These are phyloP conservation scores for Trypanosoma cruzi DNA, from an alignment of 208 protist genomes.

Conservation along the genomic window DNA sequence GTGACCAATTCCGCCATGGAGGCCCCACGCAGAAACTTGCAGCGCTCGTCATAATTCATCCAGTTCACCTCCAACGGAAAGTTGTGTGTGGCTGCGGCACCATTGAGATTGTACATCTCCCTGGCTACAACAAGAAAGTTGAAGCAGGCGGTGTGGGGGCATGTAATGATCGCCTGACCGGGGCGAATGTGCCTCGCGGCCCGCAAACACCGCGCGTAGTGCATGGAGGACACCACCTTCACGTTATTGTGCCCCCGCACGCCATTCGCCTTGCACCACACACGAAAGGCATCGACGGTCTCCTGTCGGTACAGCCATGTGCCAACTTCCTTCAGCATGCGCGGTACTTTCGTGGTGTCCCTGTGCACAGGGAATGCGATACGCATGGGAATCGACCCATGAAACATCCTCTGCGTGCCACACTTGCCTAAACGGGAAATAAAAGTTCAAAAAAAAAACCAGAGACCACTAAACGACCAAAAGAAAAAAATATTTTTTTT, in stretches of 20 bases:
- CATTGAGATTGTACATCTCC: constrained; percentile 55
- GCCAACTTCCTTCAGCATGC: constrained; percentile 73
- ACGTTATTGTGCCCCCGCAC: constrained; percentile 79
- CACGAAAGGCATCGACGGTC: constrained; percentile 65
- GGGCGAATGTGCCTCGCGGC: constrained; percentile 46
- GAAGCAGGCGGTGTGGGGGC: constrained; percentile 63
- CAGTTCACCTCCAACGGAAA: constrained; percentile 87
- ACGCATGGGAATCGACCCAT: constrained; percentile 2
- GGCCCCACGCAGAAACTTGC: constrained; percentile 57
- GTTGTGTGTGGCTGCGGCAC: constrained; percentile 17
- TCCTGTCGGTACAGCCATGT: constrained; percentile 81
- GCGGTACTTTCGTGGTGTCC: constrained; percentile 60
- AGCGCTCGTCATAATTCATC: constrained; percentile 85
- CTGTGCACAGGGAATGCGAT: constrained; percentile 42
- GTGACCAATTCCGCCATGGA: constrained; percentile 60
- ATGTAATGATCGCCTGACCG: constrained; percentile 81
- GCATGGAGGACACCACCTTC: constrained; percentile 59
- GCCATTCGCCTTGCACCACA: constrained; percentile 64
- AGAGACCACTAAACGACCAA: background rate
- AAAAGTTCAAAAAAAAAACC: no score
- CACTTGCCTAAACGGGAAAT: background rate
- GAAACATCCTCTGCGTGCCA: constrained; percentile 17
- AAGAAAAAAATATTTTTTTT: background rate
- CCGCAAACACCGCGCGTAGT: constrained; percentile 81
- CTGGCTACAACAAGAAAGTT: constrained; percentile 75